Base-by-base conservation (phyloP, 2,329 filamentous ascomycete genomes). In the Hypoxylon sp. region DNA sequence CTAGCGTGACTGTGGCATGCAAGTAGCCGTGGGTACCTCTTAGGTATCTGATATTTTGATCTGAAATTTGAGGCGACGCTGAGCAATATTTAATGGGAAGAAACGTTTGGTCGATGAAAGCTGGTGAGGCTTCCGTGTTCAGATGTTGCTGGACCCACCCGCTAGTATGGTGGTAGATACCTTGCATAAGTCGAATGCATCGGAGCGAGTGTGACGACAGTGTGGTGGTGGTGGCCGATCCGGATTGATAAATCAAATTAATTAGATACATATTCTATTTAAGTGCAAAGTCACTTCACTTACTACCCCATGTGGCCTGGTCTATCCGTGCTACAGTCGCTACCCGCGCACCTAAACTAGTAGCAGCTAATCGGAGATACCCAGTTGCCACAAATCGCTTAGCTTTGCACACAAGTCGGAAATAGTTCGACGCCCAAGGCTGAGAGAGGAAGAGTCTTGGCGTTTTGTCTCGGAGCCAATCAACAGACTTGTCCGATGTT, bases 401-500 rank as follows among this genome's bases (percentile, higher is more conserved):
- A 66, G 56, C 24, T 35, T 32, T 31, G 7, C 27, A 15, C 62
- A 60, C 32, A 56, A 44, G 15, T n/a, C 11, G 8, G 3, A 44
- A 19, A 21, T 21, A 32, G n/a, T 44, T n/a, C 8, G n/a, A 60
- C 27, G 13, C 39, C 15, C 68, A 59, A 69, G 62, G 68, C 68
- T 67, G 60, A 65, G 60, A 63, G 44, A 62, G 37, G 19, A 21
- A 67, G n/a, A 44, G 42, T 56, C 66, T 69, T 69, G 63, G 66
- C 63, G 51, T 32, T 19, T 21, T 17, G 42, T 19, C 15, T 62
- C 51, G 50, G 48, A 32, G n/a, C 69, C 67, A 69, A 71, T 71
- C 57, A 71, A 5, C 10, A 24, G 27, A 15, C 10, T 48, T 44
- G 42, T 37, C 19, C 24, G 48, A 19, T 15, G 35, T 70, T 65